Evolutionary conservation across 1,139 yeast genomes (phyloP), one percentile per base, ranked within the genome.

Genomic region (Yamadazyma kanchanaburiensis): DNA sequence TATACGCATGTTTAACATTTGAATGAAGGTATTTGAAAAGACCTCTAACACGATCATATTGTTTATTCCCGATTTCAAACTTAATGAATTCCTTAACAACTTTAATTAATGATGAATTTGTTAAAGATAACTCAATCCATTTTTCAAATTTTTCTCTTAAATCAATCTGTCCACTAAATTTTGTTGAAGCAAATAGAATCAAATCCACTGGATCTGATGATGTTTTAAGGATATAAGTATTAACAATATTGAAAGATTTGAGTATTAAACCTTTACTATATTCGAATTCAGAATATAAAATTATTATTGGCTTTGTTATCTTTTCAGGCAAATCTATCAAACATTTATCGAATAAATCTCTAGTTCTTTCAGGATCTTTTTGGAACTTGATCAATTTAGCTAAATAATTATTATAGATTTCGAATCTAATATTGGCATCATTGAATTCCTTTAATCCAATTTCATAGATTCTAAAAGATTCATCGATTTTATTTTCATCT

Each of bases 321-420:
- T 64, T 21, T 73, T 46, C 4, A 75, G 35, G 38, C 21, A 39
- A 16, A 15, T 48, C 46, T 21, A 36, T 34, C 9, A 64, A 29
- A 25, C 79, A 51, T 27, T 77, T 77, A 33, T 86, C 95, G 54
- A 85, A 87, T 12, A 84, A 48, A 39, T 85, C 95, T 23, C 95
- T 60, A 5, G 84, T 57, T 37, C 86, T 60, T 43, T 86, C 95
- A 0, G 49, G 37, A 4, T 57, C 48, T 13, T 76, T 43, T 1
- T 32, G 52, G 43, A 43, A 54, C 26, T 46, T 43, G 10, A 79
- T 42, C 0, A 77, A 70, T 36, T 74, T 78, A 1, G 70, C 58
- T 22, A 88, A 49, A 51, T 87, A 88, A 8, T 74, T 59, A 36
- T 73, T 76, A 91, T 94, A 86, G 17, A 88, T 64, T 42, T 85